phyloP scores from a whole-genome alignment of 495 filamentous ascomycete species.

The Podospora bellae-mahoneyi region DNA sequence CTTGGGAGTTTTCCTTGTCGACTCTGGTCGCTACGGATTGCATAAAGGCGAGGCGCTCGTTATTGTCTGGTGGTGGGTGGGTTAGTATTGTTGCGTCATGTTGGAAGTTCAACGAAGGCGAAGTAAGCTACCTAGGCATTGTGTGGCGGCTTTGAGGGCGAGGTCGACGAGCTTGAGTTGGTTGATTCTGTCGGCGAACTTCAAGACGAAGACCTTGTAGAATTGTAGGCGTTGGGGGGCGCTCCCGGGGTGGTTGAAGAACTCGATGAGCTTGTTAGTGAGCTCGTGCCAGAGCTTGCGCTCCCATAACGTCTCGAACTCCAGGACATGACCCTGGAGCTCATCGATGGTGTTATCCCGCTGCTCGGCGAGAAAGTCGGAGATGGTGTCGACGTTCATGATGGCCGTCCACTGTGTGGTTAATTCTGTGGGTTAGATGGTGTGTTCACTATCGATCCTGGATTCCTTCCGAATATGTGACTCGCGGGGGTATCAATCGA shows the following conservation, averaged over 20 bases:
- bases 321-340: constrained; percentile 80
- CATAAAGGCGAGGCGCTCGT: constrained; percentile 86
- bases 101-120: constrained; percentile 17
- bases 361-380: constrained; percentile 87
- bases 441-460: not conserved
- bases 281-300: constrained; percentile 99
- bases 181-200: constrained; percentile 97
- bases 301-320: constrained; percentile 97
- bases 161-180: constrained; percentile 93
- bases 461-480: not conserved
- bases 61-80: constrained; percentile 57
- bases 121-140: constrained; percentile 67
- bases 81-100: not conserved
- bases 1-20: constrained; percentile 87
- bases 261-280: constrained; percentile 81
- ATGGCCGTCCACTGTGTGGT: constrained; percentile 9
- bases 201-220: constrained; percentile 92
- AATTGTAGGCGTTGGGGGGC: constrained; percentile 78
- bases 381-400: constrained; percentile 83
- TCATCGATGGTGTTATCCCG: constrained; percentile 81
- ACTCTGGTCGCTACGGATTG: constrained; percentile 80
- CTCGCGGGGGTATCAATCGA: constrained; percentile 6
- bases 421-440: not conserved
- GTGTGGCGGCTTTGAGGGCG: constrained; percentile 77
- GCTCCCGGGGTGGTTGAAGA: constrained; percentile 80